These are phyloP conservation scores for Angophora floribunda DNA, from an alignment of 345 rosid species.

Conservation along the genomic window DNA sequence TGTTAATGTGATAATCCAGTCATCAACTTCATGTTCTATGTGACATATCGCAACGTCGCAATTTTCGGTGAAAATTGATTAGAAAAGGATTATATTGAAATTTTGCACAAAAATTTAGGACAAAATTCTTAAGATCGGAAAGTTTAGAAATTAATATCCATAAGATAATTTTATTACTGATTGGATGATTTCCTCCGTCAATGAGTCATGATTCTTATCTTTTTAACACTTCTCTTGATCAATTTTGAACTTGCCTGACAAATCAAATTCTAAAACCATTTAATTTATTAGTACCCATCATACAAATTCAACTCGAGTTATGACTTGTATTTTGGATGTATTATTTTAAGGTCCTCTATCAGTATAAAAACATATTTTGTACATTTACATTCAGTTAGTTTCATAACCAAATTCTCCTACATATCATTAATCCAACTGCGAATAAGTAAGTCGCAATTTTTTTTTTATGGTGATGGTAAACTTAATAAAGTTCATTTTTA, in stretches of 20 bases:
- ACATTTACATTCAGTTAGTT: too few species aligned
- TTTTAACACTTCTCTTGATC: background rate
- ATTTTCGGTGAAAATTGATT: fast-evolving
- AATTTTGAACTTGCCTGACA: fast-evolving
- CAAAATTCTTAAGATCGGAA: background rate
- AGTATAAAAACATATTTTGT: too few species aligned
- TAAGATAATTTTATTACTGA: fast-evolving
- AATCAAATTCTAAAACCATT: background rate
- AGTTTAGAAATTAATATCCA: fast-evolving
- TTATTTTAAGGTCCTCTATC: too few species aligned
- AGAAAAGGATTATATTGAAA: fast-evolving
- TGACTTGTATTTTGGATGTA: too few species aligned
- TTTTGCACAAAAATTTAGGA: fast-evolving
- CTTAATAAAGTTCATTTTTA: too few species aligned
- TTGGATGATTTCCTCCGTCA: background rate
- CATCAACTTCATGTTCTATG: fast-evolving
- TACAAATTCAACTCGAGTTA: background rate
- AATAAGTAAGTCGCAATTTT: too few species aligned
- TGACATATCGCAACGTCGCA: fast-evolving
- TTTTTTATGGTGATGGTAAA: too few species aligned
- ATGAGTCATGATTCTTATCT: background rate
- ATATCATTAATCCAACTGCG: too few species aligned
- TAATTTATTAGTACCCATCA: background rate
- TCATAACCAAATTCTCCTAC: too few species aligned
- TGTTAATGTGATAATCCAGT: background rate